Evolutionary conservation across 306 rosid species (phyloP), one percentile per base, ranked within the genome.

Genomic region (Myrica gale): DNA sequence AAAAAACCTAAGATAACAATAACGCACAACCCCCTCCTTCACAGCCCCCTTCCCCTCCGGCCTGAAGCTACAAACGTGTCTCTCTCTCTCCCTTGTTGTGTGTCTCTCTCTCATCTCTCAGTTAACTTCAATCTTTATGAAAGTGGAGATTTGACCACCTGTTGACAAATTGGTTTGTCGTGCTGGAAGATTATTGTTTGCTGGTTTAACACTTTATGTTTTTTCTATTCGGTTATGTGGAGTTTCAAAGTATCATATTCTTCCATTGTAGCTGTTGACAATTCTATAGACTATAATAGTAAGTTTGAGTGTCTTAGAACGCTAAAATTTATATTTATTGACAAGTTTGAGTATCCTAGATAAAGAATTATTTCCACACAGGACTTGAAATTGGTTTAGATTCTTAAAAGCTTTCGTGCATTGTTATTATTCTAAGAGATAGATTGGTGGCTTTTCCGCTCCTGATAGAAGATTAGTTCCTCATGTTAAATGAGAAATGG

Each of bases 121-220:
- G 26, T 23, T 23, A 23, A 23, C 77, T 56, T 23, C 71, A 81
- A 75, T 76, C 80, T 81, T 82, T 74, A 86, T 67, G 72, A 72
- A 85, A 85, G 89, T 82, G 82, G 84, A 73, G 79, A 79, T 83
- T 82, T 78, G 84, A 80, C 87, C 66, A 72, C 75, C 72, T 73
- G 57, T 74, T 71, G 50, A 51, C 75, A 56, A 26, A 51, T 80
- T 75, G 69, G 71, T 77, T 66, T 81, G 45, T 77, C 74, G 72
- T 81, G 45, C 78, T 66, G 79, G 79, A 74, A 81, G 72, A 74
- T 82, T 46, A 58, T 74, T 78, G 81, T 72, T 86, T 78, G 72
- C 72, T 70, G 72, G 71, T 74, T 68, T 81, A 71, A 81, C 75
- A 76, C 63, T 57, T 67, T 66, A 44, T 76, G 23, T 81, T 70